A percentile compares a stretch with the other conserved stretches of the same genome.
Evolutionary conservation across 148 eudicot genomes (phyloP).

Genomic region (Nepenthes mirabilis): DNA sequence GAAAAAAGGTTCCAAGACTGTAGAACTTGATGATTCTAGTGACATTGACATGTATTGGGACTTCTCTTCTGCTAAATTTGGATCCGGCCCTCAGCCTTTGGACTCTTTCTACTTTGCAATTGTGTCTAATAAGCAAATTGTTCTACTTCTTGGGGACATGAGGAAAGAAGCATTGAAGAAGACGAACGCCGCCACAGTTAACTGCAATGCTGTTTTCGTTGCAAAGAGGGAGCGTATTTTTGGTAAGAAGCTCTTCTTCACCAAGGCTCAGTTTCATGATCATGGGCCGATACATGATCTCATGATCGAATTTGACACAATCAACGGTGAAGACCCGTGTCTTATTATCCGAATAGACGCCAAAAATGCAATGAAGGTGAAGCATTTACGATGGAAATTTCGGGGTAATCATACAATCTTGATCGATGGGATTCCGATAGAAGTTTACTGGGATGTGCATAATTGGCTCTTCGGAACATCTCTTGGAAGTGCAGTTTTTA

Average conservation of each 20-base stretch:
- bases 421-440: constrained; percentile 43
- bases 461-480: constrained; percentile 43
- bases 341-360: constrained; percentile 36
- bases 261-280: constrained; percentile 34
- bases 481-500: constrained; percentile 48
- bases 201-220: constrained; percentile 23
- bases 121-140: constrained; percentile 38
- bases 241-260: constrained; percentile 38
- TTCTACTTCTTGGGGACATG: constrained; percentile 47
- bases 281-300: constrained; percentile 33
- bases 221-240: constrained; percentile 41
- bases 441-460: constrained; percentile 55
- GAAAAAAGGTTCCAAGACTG: constrained; percentile 43
- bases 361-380: constrained; percentile 42
- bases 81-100: constrained; percentile 47
- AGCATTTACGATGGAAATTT: constrained; percentile 42
- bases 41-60: constrained; percentile 51
- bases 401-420: constrained; percentile 44
- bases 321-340: constrained; percentile 28
- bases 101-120: constrained; percentile 45
- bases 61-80: constrained; percentile 44
- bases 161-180: constrained; percentile 50
- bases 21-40: constrained; percentile 31
- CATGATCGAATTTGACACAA: constrained; percentile 42
- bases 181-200: constrained; percentile 24